Base-by-base conservation (phyloP, 805 yeast genomes). In the Kodamaea laetipori region DNA sequence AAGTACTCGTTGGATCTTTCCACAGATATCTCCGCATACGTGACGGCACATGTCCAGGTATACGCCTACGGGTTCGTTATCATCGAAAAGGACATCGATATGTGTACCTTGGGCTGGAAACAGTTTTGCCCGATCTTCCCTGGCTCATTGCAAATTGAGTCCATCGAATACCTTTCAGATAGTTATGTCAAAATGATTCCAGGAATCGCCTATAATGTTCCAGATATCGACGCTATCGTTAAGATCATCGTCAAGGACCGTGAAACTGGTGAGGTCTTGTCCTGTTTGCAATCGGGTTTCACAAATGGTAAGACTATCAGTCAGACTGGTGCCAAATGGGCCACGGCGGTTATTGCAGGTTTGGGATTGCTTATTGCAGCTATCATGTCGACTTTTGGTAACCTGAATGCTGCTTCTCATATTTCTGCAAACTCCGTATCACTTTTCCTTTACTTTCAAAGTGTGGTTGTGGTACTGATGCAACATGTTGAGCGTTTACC, bases 111-210 rank as follows among this genome's bases (percentile, higher is more conserved):
- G 41, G 78, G 78, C 24, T 83, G 95, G 85, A 85, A 84, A 58
- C 95, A 90, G 67, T 86, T 90, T 60, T 90, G 97, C 66, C 97
- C 97, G 1, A 62, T 90, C 25, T 81, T 73, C 54, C 90, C 97
- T 0, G 97, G 97, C 24, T 66, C 79, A 30, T 77, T 90, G 57
- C 87, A 86, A 54, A 76, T 90, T 40, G 84, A 85, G 51, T 80
- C 94, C 16, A 67, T 84, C 45, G 77, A 81, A 61, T 80, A 86
- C 49, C 72, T 83, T 31, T 63, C 80, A 13, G 53, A 66, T 8
- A 53, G 57, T 13, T 80, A 82, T 51, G 78, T 75, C 19, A 60
- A 69, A 26, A 63, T 70, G 58, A 78, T 90, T 51, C 97, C 97
- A 0, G 90, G 86, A 8, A 84, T 90, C 49, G 94, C 97, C 1